Conservation (phyloP, 345 rosid species). For the Gynandropsis gynandra region DNA sequence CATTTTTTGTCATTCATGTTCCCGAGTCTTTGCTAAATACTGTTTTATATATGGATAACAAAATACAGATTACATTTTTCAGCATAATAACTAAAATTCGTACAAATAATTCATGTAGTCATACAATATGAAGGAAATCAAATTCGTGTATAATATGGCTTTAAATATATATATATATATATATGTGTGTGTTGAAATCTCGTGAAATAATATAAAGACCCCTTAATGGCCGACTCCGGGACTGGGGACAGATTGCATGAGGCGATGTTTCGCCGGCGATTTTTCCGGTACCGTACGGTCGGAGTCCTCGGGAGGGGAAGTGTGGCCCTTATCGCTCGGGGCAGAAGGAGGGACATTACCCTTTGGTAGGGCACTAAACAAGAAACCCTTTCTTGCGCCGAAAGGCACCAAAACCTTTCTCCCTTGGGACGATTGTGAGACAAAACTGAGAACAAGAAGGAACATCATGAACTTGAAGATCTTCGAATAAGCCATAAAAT, state of each 20-base stretch:
- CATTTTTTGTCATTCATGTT: too few species aligned
- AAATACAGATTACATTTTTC: too few species aligned
- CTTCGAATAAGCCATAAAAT: slow-evolving; percentile 21
- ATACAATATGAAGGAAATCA: too few species aligned
- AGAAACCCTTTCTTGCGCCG: slow-evolving; percentile 23
- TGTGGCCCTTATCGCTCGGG: slow-evolving; percentile 34
- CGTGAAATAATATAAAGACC: too few species aligned
- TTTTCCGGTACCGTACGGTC: slow-evolving; percentile 16
- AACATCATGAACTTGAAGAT: slow-evolving; percentile 11
- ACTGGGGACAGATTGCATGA: slow-evolving; percentile 40
- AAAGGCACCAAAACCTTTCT: slow-evolving; percentile 21
- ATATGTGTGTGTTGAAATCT: too few species aligned
- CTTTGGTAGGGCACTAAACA: slow-evolving; percentile 30
- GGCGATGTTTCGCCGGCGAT: slow-evolving; percentile 21
- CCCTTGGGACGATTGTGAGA: slow-evolving; percentile 19
- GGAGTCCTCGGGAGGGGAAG: slow-evolving; percentile 17
- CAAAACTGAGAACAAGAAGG: slow-evolving; percentile 13
- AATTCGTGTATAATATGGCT: too few species aligned
- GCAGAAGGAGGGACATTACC: slow-evolving; percentile 28
- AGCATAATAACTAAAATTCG: too few species aligned
- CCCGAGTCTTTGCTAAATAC: too few species aligned
- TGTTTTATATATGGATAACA: too few species aligned
- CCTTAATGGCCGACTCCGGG: slow-evolving; percentile 50
- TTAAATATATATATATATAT: too few species aligned
- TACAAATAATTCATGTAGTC: too few species aligned